Evolutionary conservation across 78 protist species (phyloP).

Genomic region (Creolimax fragrantissima): DNA sequence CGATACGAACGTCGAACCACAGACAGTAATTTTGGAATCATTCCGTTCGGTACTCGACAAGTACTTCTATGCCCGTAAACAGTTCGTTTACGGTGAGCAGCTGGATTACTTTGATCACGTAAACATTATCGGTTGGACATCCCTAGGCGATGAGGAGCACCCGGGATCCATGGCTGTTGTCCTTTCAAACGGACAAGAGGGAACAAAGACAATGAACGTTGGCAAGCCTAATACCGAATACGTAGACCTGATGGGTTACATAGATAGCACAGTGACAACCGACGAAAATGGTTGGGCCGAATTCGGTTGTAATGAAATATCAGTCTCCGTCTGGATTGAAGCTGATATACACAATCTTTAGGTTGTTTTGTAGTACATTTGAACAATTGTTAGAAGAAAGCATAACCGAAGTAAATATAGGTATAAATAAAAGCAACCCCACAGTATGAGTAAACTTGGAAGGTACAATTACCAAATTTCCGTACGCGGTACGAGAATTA

Average conservation of each 20-base stretch:
- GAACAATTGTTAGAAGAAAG: too few relatives aligned
- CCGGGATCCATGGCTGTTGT: conserved; percentile 5
- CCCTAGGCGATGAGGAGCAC: not conserved
- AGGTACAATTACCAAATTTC: too few relatives aligned
- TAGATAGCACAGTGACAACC: not conserved
- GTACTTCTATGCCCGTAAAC: not conserved
- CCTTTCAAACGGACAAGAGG: not conserved
- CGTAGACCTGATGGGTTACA: not conserved
- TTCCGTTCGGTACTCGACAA: not conserved
- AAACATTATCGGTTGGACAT: not conserved
- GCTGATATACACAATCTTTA: too few relatives aligned
- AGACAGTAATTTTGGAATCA: not conserved
- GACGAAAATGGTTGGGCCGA: not conserved
- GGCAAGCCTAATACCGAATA: not conserved
- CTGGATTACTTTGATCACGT: not conserved
- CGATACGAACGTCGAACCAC: too few relatives aligned
- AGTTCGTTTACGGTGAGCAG: not conserved
- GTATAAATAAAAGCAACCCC: too few relatives aligned
- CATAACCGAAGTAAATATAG: too few relatives aligned
- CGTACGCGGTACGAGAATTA: too few relatives aligned
- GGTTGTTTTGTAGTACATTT: too few relatives aligned
- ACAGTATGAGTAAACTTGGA: too few relatives aligned
- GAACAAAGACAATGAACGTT: not conserved
- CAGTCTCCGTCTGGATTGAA: not conserved
- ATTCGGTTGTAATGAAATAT: not conserved